These are phyloP conservation scores for Hypoxylon sp. DNA, from an alignment of 2,329 filamentous ascomycete species.

Conservation along the genomic window DNA sequence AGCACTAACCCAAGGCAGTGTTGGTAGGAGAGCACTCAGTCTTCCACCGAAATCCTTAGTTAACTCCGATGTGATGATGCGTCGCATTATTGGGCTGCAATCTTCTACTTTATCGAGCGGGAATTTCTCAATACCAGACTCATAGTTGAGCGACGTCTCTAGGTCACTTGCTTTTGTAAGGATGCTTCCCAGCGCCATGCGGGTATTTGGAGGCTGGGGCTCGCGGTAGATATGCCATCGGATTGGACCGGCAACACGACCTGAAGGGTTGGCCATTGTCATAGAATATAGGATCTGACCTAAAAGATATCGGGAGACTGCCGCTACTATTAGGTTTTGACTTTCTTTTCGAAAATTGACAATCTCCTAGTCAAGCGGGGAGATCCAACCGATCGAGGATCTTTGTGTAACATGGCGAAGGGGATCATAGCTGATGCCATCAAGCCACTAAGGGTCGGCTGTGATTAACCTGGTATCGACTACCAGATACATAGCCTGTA, in stretches of 20 bases:
- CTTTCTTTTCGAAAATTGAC: neutral
- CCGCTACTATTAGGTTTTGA: too few relatives aligned
- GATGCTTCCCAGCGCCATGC: constrained; percentile 17
- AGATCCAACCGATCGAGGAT: neutral
- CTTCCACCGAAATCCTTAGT: constrained; percentile 7
- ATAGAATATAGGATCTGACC: neutral
- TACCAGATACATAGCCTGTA: neutral
- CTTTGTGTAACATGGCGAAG: neutral
- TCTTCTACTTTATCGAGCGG: constrained; percentile 9
- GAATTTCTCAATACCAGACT: constrained; percentile 1
- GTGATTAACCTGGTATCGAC: neutral
- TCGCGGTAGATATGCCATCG: constrained; percentile 22
- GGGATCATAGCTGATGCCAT: neutral
- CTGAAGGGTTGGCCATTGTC: constrained; percentile 20
- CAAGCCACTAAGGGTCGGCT: neutral
- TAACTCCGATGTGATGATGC: constrained; percentile 17
- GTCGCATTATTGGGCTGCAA: constrained; percentile 12
- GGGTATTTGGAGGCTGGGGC: constrained; percentile 15
- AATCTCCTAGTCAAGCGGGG: neutral
- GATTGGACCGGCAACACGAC: constrained; percentile 14
- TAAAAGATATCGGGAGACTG: neutral
- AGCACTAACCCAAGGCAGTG: constrained; percentile 2
- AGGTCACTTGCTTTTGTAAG: constrained; percentile 18
- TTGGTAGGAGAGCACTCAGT: constrained; percentile 12
- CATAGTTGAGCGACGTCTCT: constrained; percentile 20